Percentiles rank a stretch among this genome's conserved stretches.
phyloP scores from a whole-genome alignment of 225 moss, liverwort and hornwort genomes.

The Polytrichum commune region DNA sequence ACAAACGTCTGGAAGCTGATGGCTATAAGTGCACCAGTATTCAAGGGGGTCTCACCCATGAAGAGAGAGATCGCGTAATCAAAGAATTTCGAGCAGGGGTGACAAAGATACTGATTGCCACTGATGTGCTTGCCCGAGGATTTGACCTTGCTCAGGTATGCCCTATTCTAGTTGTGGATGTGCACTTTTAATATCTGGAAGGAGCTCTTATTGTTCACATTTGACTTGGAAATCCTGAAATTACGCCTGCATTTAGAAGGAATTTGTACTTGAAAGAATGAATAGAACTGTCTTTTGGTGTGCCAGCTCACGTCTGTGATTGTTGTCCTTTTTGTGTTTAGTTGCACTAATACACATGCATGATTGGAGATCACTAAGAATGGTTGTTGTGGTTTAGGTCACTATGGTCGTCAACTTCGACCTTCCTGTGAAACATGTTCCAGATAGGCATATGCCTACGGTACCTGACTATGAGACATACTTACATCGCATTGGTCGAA shows the following conservation, averaged over 20 bases:
- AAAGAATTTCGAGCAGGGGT: constrained; percentile 85
- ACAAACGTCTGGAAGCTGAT: constrained; percentile 73
- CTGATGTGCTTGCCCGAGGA: constrained; percentile 90
- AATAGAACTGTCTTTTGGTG: not conserved
- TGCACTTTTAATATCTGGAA: not conserved
- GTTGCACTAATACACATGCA: too few species aligned
- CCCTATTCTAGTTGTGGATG: not conserved
- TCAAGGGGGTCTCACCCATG: constrained; percentile 87
- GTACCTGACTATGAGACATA: constrained; percentile 89
- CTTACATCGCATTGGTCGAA: constrained; percentile 95
- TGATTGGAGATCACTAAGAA: too few species aligned
- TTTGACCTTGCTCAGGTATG: constrained; percentile 97
- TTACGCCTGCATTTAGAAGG: too few species aligned
- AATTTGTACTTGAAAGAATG: too few species aligned
- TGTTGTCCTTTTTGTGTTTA: too few species aligned
- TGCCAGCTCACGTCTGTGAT: not conserved
- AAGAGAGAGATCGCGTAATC: constrained; percentile 88
- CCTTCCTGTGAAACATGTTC: constrained; percentile 62
- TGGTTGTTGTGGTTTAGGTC: constrained; percentile 44
- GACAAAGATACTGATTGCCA: constrained; percentile 90
- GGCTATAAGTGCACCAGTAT: constrained; percentile 93
- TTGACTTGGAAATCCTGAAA: too few species aligned
- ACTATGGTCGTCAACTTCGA: constrained; percentile 91
- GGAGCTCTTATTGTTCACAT: too few species aligned
- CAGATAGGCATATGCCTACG: constrained; percentile 26